Conservation (phyloP, 1,139 yeast species). For the Keqinozyma sinolaborantium region DNA sequence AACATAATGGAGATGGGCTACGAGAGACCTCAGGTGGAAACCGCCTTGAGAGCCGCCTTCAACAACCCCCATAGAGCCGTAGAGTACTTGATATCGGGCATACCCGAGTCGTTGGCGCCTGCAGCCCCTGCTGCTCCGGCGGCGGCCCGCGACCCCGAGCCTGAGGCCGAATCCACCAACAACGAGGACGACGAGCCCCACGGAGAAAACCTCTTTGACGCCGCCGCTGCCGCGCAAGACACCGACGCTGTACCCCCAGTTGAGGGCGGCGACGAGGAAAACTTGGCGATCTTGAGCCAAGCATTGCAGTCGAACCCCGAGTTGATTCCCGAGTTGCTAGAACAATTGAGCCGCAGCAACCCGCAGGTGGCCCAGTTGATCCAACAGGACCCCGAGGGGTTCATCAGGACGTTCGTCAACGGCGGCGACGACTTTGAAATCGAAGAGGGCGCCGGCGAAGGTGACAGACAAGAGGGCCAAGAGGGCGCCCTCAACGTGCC, state of each 20-base stretch:
- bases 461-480: constrained; percentile 32
- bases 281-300: constrained; percentile 66
- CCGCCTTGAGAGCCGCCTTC: constrained; percentile 91
- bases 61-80: constrained; percentile 98
- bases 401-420: constrained; percentile 67
- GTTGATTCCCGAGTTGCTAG: constrained; percentile 78
- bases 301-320: constrained; percentile 87
- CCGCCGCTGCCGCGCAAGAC: constrained; percentile 59
- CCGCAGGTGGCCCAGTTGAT: constrained; percentile 86
- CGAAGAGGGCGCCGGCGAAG: constrained; percentile 38
- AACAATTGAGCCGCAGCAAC: constrained; percentile 76
- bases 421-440: constrained; percentile 47
- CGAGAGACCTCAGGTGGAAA: constrained; percentile 80
- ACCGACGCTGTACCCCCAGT: constrained; percentile 21
- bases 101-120: constrained; percentile 63
- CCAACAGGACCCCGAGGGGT: constrained; percentile 83
- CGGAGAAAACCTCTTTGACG: constrained; percentile 61
- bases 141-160: constrained; percentile 21
- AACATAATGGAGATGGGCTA: constrained; percentile 97
- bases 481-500: constrained; percentile 51
- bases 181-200: constrained; percentile 22
- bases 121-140: constrained; percentile 23
- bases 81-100: constrained; percentile 86
- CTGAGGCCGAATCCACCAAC: constrained; percentile 15
- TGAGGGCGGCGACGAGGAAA: constrained; percentile 44